Conservation (phyloP, 345 rosid genomes). For the Passiflora organensis region DNA sequence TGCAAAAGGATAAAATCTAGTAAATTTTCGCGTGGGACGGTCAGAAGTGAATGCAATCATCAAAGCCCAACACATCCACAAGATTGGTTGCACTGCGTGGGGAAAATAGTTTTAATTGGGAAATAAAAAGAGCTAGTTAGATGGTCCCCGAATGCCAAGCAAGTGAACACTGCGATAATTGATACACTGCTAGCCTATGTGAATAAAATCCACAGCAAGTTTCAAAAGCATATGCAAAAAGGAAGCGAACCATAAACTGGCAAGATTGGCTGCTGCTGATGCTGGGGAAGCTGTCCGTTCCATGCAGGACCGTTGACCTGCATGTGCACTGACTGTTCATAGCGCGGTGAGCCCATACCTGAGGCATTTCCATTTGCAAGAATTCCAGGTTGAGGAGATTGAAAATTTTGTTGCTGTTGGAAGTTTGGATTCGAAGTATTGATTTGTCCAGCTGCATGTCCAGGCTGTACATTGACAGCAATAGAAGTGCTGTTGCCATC, state of each 20-base stretch:
- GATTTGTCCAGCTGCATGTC: conserved; percentile 34
- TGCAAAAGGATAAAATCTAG: conserved; percentile 16
- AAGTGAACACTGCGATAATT: no score
- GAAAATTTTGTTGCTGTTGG: conserved; percentile 69
- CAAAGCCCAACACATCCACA: no score
- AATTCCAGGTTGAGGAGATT: conserved; percentile 45
- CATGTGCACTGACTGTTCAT: conserved; percentile 50
- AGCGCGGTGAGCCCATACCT: conserved; percentile 51
- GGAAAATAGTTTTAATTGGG: no score
- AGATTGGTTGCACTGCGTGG: no score
- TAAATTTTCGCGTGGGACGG: no score
- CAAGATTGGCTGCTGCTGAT: conserved; percentile 51
- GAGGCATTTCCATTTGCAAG: conserved; percentile 57
- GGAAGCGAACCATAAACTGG: conserved; percentile 59
- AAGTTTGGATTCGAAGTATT: conserved; percentile 48
- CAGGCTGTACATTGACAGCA: conserved; percentile 50
- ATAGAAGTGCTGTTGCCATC: conserved; percentile 41
- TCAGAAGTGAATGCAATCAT: no score
- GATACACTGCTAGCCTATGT: no score
- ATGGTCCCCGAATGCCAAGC: no score
- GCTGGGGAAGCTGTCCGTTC: conserved; percentile 60
- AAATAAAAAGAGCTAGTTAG: no score
- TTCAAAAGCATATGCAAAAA: no score
- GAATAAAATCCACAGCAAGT: no score
- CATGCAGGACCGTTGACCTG: conserved; percentile 56